Percentiles rank a stretch among this genome's conserved stretches.
These are phyloP conservation scores for Anaeromyces robustus DNA, from an alignment of 192 early-diverging fungal genomes.

Conservation along the genomic window DNA sequence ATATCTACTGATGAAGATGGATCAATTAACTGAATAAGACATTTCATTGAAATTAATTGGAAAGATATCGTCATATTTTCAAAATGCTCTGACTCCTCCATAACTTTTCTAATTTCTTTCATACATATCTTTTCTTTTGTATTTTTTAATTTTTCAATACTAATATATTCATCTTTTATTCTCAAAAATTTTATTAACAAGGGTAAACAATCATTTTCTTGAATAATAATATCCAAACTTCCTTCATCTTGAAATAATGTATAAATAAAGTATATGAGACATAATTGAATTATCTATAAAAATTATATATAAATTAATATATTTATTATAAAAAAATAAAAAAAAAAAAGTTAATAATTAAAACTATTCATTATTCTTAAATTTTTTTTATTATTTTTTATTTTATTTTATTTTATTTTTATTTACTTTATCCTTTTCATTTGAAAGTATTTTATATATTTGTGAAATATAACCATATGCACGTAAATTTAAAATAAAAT, in stretches of 20 bases:
- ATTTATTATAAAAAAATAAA: too few relatives aligned
- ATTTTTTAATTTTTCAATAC: background rate
- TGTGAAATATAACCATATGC: background rate
- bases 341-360: too few relatives aligned
- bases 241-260: background rate
- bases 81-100: background rate
- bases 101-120: background rate
- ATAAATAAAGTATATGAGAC: background rate
- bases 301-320: too few relatives aligned
- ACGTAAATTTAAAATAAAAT: background rate
- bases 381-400: too few relatives aligned
- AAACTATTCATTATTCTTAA: too few relatives aligned
- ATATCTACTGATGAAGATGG: background rate
- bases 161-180: background rate
- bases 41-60: background rate
- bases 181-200: background rate
- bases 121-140: background rate
- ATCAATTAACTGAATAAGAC: background rate
- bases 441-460: background rate
- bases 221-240: background rate
- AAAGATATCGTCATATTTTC: background rate
- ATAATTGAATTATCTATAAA: background rate
- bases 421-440: background rate
- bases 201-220: background rate
- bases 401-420: too few relatives aligned